Conservation (phyloP, 495 filamentous ascomycete genomes). For the Podospora bellae-mahoneyi region DNA sequence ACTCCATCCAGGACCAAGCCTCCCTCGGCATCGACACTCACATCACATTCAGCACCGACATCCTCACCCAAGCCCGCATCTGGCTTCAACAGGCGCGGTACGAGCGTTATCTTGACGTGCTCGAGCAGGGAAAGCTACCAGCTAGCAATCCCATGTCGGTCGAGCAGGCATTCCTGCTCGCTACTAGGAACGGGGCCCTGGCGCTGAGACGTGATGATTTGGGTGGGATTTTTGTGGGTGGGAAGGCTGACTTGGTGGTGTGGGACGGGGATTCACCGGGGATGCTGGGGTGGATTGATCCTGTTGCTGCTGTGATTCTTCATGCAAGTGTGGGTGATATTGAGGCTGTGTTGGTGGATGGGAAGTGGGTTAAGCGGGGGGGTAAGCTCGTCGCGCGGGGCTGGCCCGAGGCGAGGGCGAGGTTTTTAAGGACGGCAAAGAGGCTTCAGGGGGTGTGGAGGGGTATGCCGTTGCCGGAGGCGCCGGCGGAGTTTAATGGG, state of each 20-base stretch:
- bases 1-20: slow-evolving; percentile 38
- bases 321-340: slow-evolving; percentile 47
- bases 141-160: slow-evolving; percentile 33
- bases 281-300: slow-evolving; percentile 43
- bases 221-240: slow-evolving; percentile 42
- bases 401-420: slow-evolving; percentile 13
- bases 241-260: slow-evolving; percentile 47
- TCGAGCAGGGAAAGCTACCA: slow-evolving; percentile 35
- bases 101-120: slow-evolving; percentile 31
- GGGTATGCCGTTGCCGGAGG: background rate
- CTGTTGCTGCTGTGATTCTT: slow-evolving; percentile 49
- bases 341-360: slow-evolving; percentile 34
- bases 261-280: slow-evolving; percentile 44
- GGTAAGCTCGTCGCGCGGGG: slow-evolving; percentile 12
- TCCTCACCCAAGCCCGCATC: slow-evolving; percentile 36
- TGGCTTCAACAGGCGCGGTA: slow-evolving; percentile 42
- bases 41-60: slow-evolving; percentile 27
- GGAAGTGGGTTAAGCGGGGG: slow-evolving; percentile 20
- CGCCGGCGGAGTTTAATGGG: slow-evolving; percentile 9
- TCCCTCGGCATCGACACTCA: slow-evolving; percentile 48
- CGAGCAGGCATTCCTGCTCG: slow-evolving; percentile 46
- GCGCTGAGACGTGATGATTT: slow-evolving; percentile 44
- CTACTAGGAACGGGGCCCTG: slow-evolving; percentile 44
- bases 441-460: slow-evolving; percentile 18
- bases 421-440: slow-evolving; percentile 20